These are phyloP conservation scores for Lipomyces sp. DNA, from an alignment of 805 yeast species.

Conservation along the genomic window DNA sequence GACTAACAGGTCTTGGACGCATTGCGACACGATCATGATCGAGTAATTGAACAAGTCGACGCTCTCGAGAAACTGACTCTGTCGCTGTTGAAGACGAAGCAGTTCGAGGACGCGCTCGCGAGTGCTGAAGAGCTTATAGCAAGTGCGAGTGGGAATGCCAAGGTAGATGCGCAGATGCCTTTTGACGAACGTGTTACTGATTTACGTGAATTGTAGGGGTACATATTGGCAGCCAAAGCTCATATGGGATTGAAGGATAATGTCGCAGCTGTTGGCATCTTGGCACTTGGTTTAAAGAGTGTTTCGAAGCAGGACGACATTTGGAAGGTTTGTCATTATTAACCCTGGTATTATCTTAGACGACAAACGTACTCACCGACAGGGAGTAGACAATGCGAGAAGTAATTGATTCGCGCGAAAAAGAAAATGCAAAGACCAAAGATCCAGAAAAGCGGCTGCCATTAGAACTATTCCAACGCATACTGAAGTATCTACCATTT, in stretches of 20 bases:
- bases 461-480: constrained; percentile 18
- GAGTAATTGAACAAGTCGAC: not conserved
- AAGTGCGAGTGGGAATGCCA: not conserved
- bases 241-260: constrained; percentile 3
- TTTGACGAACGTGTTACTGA: not conserved
- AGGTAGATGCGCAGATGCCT: not conserved
- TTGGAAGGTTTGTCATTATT: not conserved
- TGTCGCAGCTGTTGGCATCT: not conserved
- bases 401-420: not conserved
- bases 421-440: not conserved
- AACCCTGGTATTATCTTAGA: not conserved
- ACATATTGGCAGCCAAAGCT: not conserved
- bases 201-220: not conserved
- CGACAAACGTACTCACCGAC: too few relatives aligned
- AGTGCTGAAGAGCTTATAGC: not conserved
- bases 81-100: not conserved
- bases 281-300: not conserved
- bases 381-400: not conserved
- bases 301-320: not conserved
- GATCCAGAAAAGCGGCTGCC: constrained; percentile 16
- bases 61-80: not conserved
- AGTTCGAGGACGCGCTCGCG: not conserved
- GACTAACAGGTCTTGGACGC: not conserved
- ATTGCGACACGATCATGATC: not conserved
- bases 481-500: constrained; percentile 17